Conservation (phyloP, 441 rosid species). For the Macaranga tanarius region DNA sequence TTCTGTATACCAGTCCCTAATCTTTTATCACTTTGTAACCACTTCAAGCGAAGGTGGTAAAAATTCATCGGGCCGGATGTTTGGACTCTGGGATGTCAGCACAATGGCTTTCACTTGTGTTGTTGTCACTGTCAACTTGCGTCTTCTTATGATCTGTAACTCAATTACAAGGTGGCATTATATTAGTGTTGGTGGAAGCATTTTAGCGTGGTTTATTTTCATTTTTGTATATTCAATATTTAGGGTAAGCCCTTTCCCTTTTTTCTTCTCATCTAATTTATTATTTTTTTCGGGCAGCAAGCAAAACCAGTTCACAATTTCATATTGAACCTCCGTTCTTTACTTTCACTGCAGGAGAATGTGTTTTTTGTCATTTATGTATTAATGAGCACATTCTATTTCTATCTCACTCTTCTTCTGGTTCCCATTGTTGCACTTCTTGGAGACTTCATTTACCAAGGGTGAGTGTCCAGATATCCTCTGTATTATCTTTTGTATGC, state of each 20-base stretch:
- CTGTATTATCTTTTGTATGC: not conserved
- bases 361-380: conserved; percentile 79
- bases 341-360: conserved; percentile 62
- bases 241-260: conserved; percentile 48
- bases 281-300: not conserved
- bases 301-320: not conserved
- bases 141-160: conserved; percentile 95
- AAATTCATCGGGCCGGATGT: conserved; percentile 79
- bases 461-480: conserved; percentile 49
- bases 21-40: conserved; percentile 70
- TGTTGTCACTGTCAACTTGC: conserved; percentile 87
- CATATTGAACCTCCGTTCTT: conserved; percentile 1
- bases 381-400: conserved; percentile 85
- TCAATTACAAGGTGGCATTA: conserved; percentile 93
- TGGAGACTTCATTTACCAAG: conserved; percentile 87
- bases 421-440: conserved; percentile 87
- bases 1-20: conserved; percentile 86
- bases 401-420: conserved; percentile 71
- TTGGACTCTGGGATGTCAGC: conserved; percentile 98
- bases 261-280: not conserved
- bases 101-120: conserved; percentile 97
- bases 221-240: conserved; percentile 73
- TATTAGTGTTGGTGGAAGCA: conserved; percentile 91
- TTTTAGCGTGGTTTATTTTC: conserved; percentile 86
- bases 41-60: conserved; percentile 56